Conservation (phyloP, 495 filamentous ascomycete species). For the Xylaria intraflava region DNA sequence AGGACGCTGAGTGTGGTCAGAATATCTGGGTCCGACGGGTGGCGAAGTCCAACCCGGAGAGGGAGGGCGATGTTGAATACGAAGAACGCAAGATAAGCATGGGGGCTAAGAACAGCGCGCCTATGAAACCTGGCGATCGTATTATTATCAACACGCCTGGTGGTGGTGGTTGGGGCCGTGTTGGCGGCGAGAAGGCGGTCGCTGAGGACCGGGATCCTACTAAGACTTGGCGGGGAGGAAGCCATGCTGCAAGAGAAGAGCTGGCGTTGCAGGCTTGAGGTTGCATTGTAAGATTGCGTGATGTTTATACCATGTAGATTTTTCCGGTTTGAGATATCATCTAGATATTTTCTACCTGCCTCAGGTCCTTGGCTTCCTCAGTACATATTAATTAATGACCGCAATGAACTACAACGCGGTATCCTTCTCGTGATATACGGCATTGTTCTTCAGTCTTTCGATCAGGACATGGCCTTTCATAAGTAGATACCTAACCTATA, state of each 20-base stretch:
- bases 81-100: constrained; percentile 72
- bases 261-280: constrained; percentile 40
- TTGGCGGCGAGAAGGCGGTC: constrained; percentile 46
- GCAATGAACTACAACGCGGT: no score
- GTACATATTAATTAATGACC: no score
- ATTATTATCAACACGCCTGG: constrained; percentile 69
- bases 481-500: no score
- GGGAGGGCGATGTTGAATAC: constrained; percentile 37
- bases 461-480: no score
- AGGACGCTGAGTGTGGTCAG: constrained; percentile 67
- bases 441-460: no score
- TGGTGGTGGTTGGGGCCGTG: constrained; percentile 65
- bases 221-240: constrained; percentile 54
- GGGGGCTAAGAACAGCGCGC: constrained; percentile 89
- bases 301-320: not conserved
- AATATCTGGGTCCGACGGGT: constrained; percentile 82
- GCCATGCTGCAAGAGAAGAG: constrained; percentile 49
- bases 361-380: no score
- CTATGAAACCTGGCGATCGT: constrained; percentile 77
- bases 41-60: constrained; percentile 41
- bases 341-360: not conserved
- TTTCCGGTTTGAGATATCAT: not conserved
- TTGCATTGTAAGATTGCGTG: not conserved
- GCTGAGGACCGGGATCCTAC: constrained; percentile 46
- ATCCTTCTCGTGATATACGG: no score